A percentile compares a stretch with the other conserved stretches of the same genome.
These are phyloP conservation scores for Candida neerlandica DNA, from an alignment of 1,139 yeast species.

Conservation along the genomic window DNA sequence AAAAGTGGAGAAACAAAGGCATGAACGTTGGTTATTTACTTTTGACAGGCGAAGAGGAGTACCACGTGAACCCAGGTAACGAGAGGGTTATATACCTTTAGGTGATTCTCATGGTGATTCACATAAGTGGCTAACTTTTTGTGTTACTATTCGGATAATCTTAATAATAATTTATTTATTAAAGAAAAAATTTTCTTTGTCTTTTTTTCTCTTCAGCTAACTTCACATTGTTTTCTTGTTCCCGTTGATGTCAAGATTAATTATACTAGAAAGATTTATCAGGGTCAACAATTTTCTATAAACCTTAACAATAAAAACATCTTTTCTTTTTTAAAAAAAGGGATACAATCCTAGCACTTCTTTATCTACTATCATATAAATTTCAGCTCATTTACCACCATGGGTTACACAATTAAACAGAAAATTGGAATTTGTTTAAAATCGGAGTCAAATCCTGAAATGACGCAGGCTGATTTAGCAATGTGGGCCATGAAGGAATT, in stretches of 20 bases:
- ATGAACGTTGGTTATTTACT: no score
- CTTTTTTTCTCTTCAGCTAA: background rate
- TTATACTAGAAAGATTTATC: background rate
- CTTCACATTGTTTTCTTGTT: background rate
- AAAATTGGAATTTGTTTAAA: constrained; percentile 68
- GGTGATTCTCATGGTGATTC: no score
- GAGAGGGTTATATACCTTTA: no score
- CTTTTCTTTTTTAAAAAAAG: no score
- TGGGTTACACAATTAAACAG: constrained; percentile 65
- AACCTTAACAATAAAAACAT: background rate
- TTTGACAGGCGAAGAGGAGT: no score
- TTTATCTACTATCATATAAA: background rate
- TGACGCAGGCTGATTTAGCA: constrained; percentile 72
- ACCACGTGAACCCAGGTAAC: no score
- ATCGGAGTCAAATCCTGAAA: constrained; percentile 64
- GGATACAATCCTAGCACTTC: background rate
- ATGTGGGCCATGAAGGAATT: constrained; percentile 62
- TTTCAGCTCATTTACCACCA: constrained; percentile 15
- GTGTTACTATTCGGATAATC: no score
- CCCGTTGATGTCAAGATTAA: no score
- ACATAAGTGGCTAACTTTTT: no score
- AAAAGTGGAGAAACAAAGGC: no score
- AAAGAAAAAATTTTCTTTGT: no score
- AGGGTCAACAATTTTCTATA: background rate
- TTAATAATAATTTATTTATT: no score